Evolutionary conservation across 805 yeast species (phyloP).

Genomic region (Metschnikowia peoriensis): DNA sequence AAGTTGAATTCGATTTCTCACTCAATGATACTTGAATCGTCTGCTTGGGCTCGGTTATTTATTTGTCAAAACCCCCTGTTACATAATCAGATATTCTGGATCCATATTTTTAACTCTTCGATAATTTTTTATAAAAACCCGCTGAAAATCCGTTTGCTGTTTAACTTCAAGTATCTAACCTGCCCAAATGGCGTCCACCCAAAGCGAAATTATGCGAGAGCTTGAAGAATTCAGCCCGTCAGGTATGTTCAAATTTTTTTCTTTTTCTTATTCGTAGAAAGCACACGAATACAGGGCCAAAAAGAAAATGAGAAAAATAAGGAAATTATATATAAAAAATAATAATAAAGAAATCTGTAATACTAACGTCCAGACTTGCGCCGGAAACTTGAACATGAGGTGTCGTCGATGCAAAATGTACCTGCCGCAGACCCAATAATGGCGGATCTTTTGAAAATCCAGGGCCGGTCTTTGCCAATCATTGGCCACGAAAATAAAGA

Average conservation of each 20-base stretch:
- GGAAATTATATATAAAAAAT: neutral
- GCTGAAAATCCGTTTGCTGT: too few species aligned
- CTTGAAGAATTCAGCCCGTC: constrained; percentile 8
- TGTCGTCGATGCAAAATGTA: constrained; percentile 6
- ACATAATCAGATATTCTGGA: too few species aligned
- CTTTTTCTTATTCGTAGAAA: too few species aligned
- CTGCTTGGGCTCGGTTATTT: neutral
- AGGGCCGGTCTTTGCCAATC: constrained; percentile 9
- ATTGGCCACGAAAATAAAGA: neutral
- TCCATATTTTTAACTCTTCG: too few species aligned
- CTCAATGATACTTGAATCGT: neutral
- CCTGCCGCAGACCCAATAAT: constrained; percentile 24
- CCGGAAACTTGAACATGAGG: constrained; percentile 6
- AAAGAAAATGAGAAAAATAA: too few species aligned
- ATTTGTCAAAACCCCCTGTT: neutral
- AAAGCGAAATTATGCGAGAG: constrained; percentile 4
- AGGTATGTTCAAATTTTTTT: constrained; percentile 13
- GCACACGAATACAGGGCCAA: neutral
- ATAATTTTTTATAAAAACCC: too few species aligned
- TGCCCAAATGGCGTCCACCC: constrained; percentile 4
- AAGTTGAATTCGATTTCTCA: neutral
- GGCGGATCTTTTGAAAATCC: constrained; percentile 31
- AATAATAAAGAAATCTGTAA: neutral
- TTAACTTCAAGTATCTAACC: too few species aligned
- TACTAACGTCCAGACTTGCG: constrained; percentile 6